Evolutionary conservation across 306 rosid species (phyloP).

Genomic region (Biancaea sappan): DNA sequence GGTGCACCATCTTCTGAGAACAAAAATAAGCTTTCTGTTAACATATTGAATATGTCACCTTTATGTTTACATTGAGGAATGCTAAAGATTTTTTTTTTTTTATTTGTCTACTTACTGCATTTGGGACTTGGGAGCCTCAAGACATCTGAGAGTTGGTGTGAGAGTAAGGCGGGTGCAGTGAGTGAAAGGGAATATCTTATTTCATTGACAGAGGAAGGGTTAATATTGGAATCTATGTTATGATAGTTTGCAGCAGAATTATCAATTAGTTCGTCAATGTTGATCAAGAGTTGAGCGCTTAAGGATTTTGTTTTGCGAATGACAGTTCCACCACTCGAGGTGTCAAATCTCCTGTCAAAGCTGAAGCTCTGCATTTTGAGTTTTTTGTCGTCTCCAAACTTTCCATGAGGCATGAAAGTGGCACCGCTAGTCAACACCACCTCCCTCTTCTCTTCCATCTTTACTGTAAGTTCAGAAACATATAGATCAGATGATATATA

Average conservation of each 20-base stretch:
- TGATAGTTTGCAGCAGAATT: not conserved
- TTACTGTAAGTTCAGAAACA: not conserved
- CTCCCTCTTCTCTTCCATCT: slow-evolving; percentile 6
- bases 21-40: not conserved
- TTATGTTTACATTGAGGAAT: too few relatives aligned
- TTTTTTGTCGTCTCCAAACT: not conserved
- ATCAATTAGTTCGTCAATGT: not conserved
- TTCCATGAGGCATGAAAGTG: not conserved
- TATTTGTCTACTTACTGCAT: slow-evolving; percentile 2
- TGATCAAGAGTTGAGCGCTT: not conserved
- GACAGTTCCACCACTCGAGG: not conserved
- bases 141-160: slow-evolving; percentile 6
- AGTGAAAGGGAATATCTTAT: slow-evolving; percentile 3
- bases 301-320: slow-evolving; percentile 11
- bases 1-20: not conserved
- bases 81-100: not conserved
- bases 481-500: not conserved
- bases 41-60: not conserved
- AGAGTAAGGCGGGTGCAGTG: slow-evolving; percentile 3
- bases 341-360: not conserved
- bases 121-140: not conserved
- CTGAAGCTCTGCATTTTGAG: not conserved
- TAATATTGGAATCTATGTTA: not conserved
- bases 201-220: not conserved
- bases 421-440: not conserved